Percentiles rank a stretch among this genome's conserved stretches.
Evolutionary conservation across 306 rosid species (phyloP).

Genomic region (Lathyrus aphaca): DNA sequence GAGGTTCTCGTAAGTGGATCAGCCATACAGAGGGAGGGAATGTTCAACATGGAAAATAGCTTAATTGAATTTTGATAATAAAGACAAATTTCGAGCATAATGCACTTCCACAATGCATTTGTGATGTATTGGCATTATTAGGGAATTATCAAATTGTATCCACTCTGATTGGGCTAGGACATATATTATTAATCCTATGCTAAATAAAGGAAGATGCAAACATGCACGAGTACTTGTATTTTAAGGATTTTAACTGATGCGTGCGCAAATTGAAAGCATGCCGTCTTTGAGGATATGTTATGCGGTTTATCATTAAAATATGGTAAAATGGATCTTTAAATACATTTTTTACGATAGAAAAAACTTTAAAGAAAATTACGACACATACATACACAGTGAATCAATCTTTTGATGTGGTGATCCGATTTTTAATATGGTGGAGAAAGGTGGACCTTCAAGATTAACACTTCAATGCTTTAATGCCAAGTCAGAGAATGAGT

Average conservation of each 20-base stretch:
- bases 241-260: conserved; percentile 16
- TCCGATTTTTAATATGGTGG: no score
- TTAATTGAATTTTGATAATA: conserved; percentile 21
- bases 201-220: conserved; percentile 29
- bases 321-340: no score
- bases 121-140: neutral
- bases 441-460: no score
- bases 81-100: conserved; percentile 32
- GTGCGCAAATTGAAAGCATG: conserved; percentile 18
- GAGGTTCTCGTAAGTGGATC: conserved; percentile 39
- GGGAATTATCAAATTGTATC: conserved; percentile 31
- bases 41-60: conserved; percentile 10
- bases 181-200: conserved; percentile 15
- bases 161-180: conserved; percentile 33
- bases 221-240: conserved; percentile 23
- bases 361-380: no score
- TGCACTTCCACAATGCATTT: conserved; percentile 30
- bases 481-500: no score
- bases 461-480: no score
- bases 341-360: no score
- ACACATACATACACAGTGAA: no score
- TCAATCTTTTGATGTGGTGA: no score
- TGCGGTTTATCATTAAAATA: no score
- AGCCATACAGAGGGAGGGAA: conserved; percentile 29
- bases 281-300: no score